Base-by-base conservation (phyloP, 768 basidiomycete species). In the Leucosporidium yakuticum region DNA sequence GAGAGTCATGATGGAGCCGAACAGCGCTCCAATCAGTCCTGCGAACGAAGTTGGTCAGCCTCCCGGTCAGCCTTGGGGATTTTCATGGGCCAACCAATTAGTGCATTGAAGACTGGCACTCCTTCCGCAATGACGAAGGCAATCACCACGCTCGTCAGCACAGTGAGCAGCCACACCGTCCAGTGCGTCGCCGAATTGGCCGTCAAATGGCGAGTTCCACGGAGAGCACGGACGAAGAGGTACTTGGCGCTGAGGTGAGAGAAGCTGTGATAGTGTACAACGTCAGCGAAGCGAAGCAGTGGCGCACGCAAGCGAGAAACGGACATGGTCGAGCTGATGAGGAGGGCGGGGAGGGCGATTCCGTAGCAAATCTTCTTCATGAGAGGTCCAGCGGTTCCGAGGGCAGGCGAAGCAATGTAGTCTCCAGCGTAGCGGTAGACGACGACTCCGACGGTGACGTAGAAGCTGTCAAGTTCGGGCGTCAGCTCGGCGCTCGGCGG, bases 401-500 rank as follows among this genome's bases (percentile, higher is more conserved):
- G 75, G 0, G 77, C 76, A 12, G 77, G 77, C 8, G 73, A 74
- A 20, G 77, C 73, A 48, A 77, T 69, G 60, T 71, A 76, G 44
- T 74, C 69, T 0, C 72, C 72, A 34, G 64, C 65, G 74, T 65
- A 78, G 62, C 67, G 64, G 69, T 78, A 79, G 1, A 78, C 76
- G 39, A 77, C 75, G 44, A 76, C 63, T 14, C 73, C 75, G 62
- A 79, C 68, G 53, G 69, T 56, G 57, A 67, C n/a, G 69, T 74
- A 75, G 58, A 69, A 67, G 31, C 34, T 25, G n/a, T 4, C 12
- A 27, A 17, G 29, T 9, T 21, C 5, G 29, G 12, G 34, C 21
- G 39, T 44, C 39, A 44, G 39, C 39, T 44, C 39, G 39, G 39
- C 39, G 39, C 39, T 44, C 8, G n/a, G 6, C 48, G 34, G 29